Evolutionary conservation across 164 flowering plant species (phyloP), one percentile per base, ranked within the genome.

Genomic region (Aristolochia fimbriata): DNA sequence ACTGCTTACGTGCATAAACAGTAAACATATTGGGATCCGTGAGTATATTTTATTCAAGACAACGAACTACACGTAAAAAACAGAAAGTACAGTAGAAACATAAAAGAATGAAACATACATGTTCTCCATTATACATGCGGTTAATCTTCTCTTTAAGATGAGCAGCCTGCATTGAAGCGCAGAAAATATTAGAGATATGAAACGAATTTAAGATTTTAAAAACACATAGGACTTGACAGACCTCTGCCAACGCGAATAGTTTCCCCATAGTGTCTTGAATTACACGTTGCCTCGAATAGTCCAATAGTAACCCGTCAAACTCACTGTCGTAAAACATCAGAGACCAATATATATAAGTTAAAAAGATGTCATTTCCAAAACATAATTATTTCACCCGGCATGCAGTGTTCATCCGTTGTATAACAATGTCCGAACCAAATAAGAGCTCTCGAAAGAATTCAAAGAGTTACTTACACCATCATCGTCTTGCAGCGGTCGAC

Each of bases 51-150:
- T 37, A 10, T 37, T 7, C 1, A 37, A 37, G 12, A 37, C 8
- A 37, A 37, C 1, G 43, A 7, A 37, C 4, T 37, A 10, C 43
- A 37, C 15, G 6, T 51, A 9, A 33, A 53, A n/a, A 62, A 17
- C 0, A 16, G 19, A 19, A 45, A 24, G 53, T 37, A 15, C n/a
- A 43, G 27, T 13, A 52, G 41, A 46, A 57, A 51, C 45, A 10
- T 25, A 4, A 52, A 23, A 22, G 1, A 23, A 10, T 8, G 27
- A 15, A 19, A 77, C 88, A 79, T 74, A 86, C 99, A 65, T 52
- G 86, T 59, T 93, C 97, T 62, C 99, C 99, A 56, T 57, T 74
- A 70, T 56, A 88, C 97, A 94, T 94, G 63, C 82, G 71, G 62
- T 68, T 53, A 22, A 94, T 86, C 77, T 91, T 94, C 68, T 84